Evolutionary conservation across 805 yeast genomes (phyloP).

Genomic region (Candida hungchunana): DNA sequence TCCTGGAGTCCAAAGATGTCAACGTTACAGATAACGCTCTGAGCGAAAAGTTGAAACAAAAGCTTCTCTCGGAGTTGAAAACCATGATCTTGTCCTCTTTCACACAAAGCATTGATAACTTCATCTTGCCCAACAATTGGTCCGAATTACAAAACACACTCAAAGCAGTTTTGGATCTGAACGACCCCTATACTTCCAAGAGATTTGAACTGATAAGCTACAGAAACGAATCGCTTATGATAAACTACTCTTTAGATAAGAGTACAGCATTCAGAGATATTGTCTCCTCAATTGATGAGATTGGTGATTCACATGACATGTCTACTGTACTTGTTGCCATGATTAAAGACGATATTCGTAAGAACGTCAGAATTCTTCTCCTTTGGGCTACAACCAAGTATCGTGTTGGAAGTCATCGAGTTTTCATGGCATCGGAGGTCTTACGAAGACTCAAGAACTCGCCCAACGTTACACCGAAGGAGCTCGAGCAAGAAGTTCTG

Average conservation of each 20-base stretch:
- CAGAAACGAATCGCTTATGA: conserved; percentile 67
- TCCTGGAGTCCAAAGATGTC: conserved; percentile 33
- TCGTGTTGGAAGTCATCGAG: conserved; percentile 15
- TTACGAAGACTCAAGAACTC: conserved; percentile 12
- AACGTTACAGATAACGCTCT: conserved; percentile 33
- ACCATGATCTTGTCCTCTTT: conserved; percentile 29
- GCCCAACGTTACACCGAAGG: conserved; percentile 24
- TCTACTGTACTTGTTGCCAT: conserved; percentile 29
- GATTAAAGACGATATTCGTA: conserved; percentile 30
- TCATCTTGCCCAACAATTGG: conserved; percentile 66
- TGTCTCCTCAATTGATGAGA: conserved; percentile 34
- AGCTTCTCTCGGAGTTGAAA: conserved; percentile 25
- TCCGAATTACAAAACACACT: conserved; percentile 44
- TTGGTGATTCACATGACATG: conserved; percentile 30
- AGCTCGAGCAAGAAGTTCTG: conserved; percentile 34
- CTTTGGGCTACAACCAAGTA: conserved; percentile 37
- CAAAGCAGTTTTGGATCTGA: conserved; percentile 35
- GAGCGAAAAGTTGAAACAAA: conserved; percentile 29
- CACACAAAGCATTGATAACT: conserved; percentile 43
- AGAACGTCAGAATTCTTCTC: conserved; percentile 32
- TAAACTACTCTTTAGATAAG: conserved; percentile 33
- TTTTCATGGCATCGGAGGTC: conserved; percentile 16
- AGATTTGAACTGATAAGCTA: conserved; percentile 59
- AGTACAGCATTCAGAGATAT: conserved; percentile 24
- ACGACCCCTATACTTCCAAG: conserved; percentile 32